Percentiles rank a stretch among this genome's conserved stretches.
phyloP scores from a whole-genome alignment of 1,284 basidiomycete genomes.

The Melampsora occidentalis region DNA sequence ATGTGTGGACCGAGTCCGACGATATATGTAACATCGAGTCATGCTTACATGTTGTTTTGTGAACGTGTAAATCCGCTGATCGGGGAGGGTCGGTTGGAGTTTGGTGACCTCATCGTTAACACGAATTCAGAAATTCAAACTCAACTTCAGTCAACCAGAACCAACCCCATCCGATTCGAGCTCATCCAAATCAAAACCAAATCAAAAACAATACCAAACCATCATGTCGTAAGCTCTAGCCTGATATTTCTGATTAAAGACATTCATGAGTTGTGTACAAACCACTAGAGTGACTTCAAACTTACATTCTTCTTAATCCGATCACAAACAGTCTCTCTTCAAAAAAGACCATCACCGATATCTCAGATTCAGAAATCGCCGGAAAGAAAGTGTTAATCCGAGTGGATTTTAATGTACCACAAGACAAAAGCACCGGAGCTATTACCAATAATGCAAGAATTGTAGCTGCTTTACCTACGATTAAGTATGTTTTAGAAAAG shows the following conservation, averaged over 20 bases:
- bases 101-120: not conserved
- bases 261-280: not conserved
- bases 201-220: not conserved
- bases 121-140: not conserved
- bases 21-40: not conserved
- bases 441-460: constrained; percentile 99
- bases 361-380: constrained; percentile 85
- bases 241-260: not conserved
- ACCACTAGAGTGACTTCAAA: too few species aligned
- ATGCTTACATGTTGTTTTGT: not conserved
- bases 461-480: constrained; percentile 90
- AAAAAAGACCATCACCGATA: constrained; percentile 54
- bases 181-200: not conserved
- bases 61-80: not conserved
- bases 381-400: constrained; percentile 90
- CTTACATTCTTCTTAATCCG: not conserved
- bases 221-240: not conserved
- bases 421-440: constrained; percentile 70
- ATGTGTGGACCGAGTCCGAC: not conserved
- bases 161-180: not conserved
- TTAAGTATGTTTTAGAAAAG: constrained; percentile 87
- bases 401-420: constrained; percentile 97
- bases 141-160: not conserved
- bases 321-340: constrained; percentile 8
- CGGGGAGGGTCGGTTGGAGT: not conserved